Evolutionary conservation across 129 eudicot species (phyloP), one percentile per base, ranked within the genome.

Genomic region (Ambrosia trifida): DNA sequence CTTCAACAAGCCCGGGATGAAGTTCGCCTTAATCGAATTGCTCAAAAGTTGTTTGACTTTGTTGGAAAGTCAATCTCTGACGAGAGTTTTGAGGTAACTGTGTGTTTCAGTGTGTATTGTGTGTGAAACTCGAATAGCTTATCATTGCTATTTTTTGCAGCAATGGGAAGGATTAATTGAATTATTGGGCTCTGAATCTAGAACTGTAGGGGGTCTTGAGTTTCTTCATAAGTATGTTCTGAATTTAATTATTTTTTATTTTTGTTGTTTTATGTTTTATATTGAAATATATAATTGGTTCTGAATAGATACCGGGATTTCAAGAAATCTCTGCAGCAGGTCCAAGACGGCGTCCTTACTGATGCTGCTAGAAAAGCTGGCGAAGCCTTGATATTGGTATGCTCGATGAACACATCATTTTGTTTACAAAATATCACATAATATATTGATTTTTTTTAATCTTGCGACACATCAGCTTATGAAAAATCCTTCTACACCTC

Each of bases 101-200:
- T 52, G 24, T 59, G 18, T 65, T 28, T 2, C 10, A 9, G 66
- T 38, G 11, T 32, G 35, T 28, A 2, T 33, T 9, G 47, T 35
- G 28, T 71, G 17, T 63, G 50, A 51, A 74, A 36, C 10, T 36
- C 5, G 8, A 51, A 64, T 58, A 13, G 58, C 31, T 45, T 57
- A 41, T 32, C 11, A 47, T 33, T 45, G 45, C 38, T 64, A 14
- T 61, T 54, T 49, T 71, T 35, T 80, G 75, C 86, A 94, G 99
- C 99, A 89, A 84, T 94, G 99, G 99, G 99, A 94, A 83, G 97
- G 99, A 77, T 76, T 94, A 56, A 90, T 94, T 19, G 99, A 94
- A 70, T 72, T 94, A 71, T 72, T 94, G 80, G 97, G 96, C 38
- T 82, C 93, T 31, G 96, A 94, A 64, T 80, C 93, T 53, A 82